phyloP scores from a whole-genome alignment of 2,329 filamentous ascomycete genomes.

The Penicillium crustosum region DNA sequence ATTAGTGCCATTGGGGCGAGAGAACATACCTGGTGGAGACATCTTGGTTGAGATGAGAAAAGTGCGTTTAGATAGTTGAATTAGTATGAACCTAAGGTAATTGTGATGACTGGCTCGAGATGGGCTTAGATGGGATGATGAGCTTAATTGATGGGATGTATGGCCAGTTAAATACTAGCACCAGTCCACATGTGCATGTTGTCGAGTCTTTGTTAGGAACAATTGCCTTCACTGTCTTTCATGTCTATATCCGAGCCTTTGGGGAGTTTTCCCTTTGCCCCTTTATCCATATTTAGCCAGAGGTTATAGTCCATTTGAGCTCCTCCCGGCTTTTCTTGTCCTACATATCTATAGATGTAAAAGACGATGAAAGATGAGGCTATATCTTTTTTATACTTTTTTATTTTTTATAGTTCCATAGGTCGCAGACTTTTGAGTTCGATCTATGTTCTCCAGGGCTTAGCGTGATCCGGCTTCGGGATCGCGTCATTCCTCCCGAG shows the following conservation, averaged over 20 bases:
- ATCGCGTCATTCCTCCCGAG: constrained; percentile 1
- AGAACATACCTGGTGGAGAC: constrained; percentile 2
- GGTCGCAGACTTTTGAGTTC: neutral
- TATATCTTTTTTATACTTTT: neutral
- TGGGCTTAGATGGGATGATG: neutral
- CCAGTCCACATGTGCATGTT: neutral
- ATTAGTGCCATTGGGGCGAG: neutral
- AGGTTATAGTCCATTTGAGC: neutral
- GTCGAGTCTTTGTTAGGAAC: neutral
- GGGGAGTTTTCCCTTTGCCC: neutral
- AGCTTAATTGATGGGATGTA: neutral
- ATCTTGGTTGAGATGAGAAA: neutral
- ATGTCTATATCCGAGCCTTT: neutral
- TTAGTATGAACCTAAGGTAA: neutral
- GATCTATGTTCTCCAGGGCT: neutral
- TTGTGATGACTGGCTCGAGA: neutral
- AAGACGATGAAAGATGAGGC: neutral
- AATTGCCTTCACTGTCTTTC: neutral
- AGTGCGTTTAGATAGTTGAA: neutral
- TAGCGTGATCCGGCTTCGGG: neutral
- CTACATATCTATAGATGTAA: neutral
- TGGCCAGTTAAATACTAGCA: neutral
- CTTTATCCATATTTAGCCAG: neutral
- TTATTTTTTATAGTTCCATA: neutral
- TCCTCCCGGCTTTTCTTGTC: neutral